Conservation (phyloP, 1,284 basidiomycete genomes). For the Chiua sp. region DNA sequence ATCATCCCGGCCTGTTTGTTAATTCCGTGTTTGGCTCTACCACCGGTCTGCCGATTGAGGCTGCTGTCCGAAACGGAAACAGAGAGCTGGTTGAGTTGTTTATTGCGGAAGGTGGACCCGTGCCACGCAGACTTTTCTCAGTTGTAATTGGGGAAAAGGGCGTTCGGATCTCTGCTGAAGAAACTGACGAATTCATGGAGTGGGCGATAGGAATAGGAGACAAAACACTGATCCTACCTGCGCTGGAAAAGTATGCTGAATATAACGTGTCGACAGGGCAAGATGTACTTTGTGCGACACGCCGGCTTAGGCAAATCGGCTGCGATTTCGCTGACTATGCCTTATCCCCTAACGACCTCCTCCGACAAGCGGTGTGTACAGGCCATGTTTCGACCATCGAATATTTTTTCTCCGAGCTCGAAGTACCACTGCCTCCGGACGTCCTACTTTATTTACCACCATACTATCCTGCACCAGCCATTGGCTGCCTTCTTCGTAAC, state of each 20-base stretch:
- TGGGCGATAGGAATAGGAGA: constrained; percentile 8
- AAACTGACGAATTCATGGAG: constrained; percentile 16
- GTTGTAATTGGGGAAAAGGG: not conserved
- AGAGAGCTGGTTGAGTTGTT: constrained; percentile 6
- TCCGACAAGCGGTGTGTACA: not conserved
- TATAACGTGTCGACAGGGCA: not conserved
- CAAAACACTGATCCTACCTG: not conserved
- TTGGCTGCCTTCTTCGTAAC: not conserved
- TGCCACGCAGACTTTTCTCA: constrained; percentile 7
- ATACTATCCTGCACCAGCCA: not conserved
- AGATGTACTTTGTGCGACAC: not conserved
- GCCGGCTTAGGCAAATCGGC: constrained; percentile 13
- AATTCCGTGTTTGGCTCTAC: not conserved
- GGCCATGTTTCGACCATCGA: constrained; percentile 5
- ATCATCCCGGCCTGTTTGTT: not conserved
- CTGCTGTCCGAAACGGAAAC: not conserved
- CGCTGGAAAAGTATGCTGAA: not conserved
- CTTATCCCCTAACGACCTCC: not conserved
- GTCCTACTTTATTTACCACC: not conserved
- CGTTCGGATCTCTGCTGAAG: rapidly evolving
- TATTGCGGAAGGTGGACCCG: constrained; percentile 13
- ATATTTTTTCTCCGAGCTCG: not conserved
- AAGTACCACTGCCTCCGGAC: constrained; percentile 1
- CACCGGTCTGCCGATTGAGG: constrained; percentile 11
- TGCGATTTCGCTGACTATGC: not conserved